Evolutionary conservation across 2,329 filamentous ascomycete species (phyloP), one percentile per base, ranked within the genome.

Genomic region (Blastomyces parvus): DNA sequence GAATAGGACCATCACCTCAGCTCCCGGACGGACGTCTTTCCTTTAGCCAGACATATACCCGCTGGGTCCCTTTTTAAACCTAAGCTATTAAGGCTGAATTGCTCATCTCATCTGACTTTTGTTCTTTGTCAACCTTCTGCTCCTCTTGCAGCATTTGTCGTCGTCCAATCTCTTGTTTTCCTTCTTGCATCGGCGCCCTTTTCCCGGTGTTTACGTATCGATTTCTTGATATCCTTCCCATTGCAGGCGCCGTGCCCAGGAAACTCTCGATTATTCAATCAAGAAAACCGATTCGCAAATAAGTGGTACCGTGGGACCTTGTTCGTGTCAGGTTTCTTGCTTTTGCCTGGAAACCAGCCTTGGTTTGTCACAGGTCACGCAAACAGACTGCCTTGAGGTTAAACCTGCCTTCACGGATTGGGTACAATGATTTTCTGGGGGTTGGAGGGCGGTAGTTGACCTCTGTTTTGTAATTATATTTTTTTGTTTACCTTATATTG

Each of bases 341-440:
- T 19, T 19, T 44, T 46, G 27, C 58, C 46, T 33, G 40, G 30
- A 36, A 27, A 7, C 27, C 30, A 42, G 58, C 40, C 25, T 46
- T 59, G 58, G 25, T 59, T 59, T 48, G 27, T 36, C 27, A 42
- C 25, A 48, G 58, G 58, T 59, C 58, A 50, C 58, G 58, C 58
- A 59, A 59, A 59, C 25, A 48, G 42, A 48, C 17, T n/a, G 56
- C 3, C 38, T 44, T 46, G 36, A n/a, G 42, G 25, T 46, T 42
- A 19, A 19, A 59, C 27, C 57, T 59, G 38, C 38, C 17, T 46
- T 11, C 40, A 59, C 57, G 25, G 17, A 42, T 14, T n/a, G 22
- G 42, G 40, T 59, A 50, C 42, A 48, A 59, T 59, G 58, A 48
- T 36, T 59, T 42, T 25, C 25, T 25, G 36, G 36, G 58, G 25